Conservation (phyloP, 116 monocot species). For the Cymodocea nodosa region DNA sequence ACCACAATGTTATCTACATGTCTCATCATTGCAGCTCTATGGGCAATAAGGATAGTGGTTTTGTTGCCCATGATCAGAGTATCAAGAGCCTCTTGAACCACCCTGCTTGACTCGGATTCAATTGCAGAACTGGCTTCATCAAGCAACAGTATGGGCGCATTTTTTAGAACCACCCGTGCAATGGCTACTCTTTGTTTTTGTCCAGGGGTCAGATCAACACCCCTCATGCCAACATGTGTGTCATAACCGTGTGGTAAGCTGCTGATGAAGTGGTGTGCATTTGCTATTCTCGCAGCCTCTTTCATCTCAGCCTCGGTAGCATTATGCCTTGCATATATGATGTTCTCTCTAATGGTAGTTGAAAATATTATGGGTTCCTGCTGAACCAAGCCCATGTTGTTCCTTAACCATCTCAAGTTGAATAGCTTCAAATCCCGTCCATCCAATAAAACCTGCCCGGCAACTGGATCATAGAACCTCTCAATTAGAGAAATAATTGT, state of each 20-base stretch:
- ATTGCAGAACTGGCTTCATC: constrained; percentile 91
- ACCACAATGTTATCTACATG: constrained; percentile 95
- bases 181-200: constrained; percentile 97
- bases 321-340: constrained; percentile 91
- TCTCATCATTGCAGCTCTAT: constrained; percentile 94
- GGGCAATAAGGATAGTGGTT: constrained; percentile 87
- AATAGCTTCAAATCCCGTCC: constrained; percentile 79
- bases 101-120: constrained; percentile 90
- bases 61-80: constrained; percentile 97
- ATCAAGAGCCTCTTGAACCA: constrained; percentile 91
- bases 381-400: constrained; percentile 85
- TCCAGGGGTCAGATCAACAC: constrained; percentile 85
- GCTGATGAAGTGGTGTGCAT: constrained; percentile 98
- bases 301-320: constrained; percentile 90
- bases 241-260: constrained; percentile 96
- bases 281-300: constrained; percentile 95
- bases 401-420: constrained; percentile 85
- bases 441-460: constrained; percentile 74
- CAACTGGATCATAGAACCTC: constrained; percentile 87
- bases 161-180: constrained; percentile 84
- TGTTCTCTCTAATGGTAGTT: constrained; percentile 90
- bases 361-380: constrained; percentile 96
- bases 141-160: constrained; percentile 88
- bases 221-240: constrained; percentile 95
- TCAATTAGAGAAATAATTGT: constrained; percentile 88